Evolutionary conservation across 345 rosid species (phyloP).

Genomic region (Cardamine chenopodiifolia): DNA sequence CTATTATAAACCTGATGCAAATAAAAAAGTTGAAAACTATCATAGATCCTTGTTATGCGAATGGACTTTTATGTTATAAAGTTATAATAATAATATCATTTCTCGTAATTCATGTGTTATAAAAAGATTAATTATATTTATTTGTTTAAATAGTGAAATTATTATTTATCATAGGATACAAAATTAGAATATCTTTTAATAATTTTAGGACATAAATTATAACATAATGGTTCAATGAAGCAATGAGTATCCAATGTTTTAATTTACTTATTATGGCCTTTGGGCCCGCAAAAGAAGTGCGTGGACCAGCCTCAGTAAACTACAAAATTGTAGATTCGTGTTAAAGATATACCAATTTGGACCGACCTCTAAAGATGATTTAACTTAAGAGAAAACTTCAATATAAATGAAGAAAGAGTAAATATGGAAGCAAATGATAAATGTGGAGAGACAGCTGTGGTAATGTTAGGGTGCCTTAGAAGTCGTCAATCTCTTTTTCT

Average conservation of each 20-base stretch:
- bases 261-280: background rate
- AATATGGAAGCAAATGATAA: slow-evolving; percentile 24
- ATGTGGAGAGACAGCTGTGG: slow-evolving; percentile 36
- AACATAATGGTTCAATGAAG: slow-evolving; percentile 19
- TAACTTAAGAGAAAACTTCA: background rate
- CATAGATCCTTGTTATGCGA: background rate
- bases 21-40: no score
- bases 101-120: background rate
- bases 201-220: background rate
- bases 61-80: no score
- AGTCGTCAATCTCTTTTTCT: slow-evolving; percentile 32
- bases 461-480: slow-evolving; percentile 43
- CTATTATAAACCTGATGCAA: background rate
- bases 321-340: slow-evolving; percentile 26
- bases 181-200: no score
- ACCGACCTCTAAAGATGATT: slow-evolving; percentile 28
- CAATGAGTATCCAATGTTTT: slow-evolving; percentile 3
- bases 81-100: no score
- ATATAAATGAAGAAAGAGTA: slow-evolving; percentile 28
- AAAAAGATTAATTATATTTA: no score
- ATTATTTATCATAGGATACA: background rate
- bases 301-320: slow-evolving; percentile 23
- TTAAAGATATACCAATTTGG: slow-evolving; percentile 29
- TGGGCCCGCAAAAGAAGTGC: slow-evolving; percentile 16
- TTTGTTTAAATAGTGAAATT: no score